A percentile compares a stretch with the other conserved stretches of the same genome.
Conservation (phyloP, 768 basidiomycete genomes). For the Mycena polygramma region DNA sequence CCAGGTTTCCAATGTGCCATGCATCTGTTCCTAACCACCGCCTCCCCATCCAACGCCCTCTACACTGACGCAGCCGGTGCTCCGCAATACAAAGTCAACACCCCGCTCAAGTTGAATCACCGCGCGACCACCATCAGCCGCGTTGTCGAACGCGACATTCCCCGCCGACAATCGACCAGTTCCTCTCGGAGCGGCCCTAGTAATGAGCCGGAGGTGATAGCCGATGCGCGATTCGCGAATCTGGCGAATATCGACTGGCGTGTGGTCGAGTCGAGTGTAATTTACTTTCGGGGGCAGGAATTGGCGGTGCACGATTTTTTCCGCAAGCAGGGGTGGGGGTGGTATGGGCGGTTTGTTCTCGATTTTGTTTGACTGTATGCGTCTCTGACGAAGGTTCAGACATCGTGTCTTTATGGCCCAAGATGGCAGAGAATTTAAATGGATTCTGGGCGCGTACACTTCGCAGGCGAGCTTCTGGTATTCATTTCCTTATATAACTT, state of each 20-base stretch:
- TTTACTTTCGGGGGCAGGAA: conserved; percentile 45
- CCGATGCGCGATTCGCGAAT: conserved; percentile 45
- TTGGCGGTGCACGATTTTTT: conserved; percentile 45
- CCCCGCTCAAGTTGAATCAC: conserved; percentile 41
- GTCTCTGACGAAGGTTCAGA: conserved; percentile 29
- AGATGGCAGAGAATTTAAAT: conserved; percentile 50
- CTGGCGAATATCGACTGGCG: conserved; percentile 54
- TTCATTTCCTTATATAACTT: no score
- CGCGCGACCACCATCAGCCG: conserved; percentile 22
- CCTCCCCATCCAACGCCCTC: conserved; percentile 39
- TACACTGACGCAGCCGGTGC: conserved; percentile 39
- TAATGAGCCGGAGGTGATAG: conserved; percentile 29
- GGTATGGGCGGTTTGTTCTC: conserved; percentile 40
- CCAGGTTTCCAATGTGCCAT: conserved; percentile 15
- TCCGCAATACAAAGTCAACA: conserved; percentile 39
- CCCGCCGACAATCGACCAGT: background rate
- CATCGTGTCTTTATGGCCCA: conserved; percentile 50
- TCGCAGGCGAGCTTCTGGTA: conserved; percentile 27
- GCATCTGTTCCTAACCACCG: conserved; percentile 40
- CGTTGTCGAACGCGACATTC: conserved; percentile 22
- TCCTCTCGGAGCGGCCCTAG: background rate
- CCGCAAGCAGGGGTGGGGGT: conserved; percentile 39
- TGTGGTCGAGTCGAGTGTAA: conserved; percentile 43
- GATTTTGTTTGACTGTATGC: background rate
- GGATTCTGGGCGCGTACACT: conserved; percentile 44